These are phyloP conservation scores for Boletus rex-veris DNA, from an alignment of 768 basidiomycete genomes.

Conservation along the genomic window DNA sequence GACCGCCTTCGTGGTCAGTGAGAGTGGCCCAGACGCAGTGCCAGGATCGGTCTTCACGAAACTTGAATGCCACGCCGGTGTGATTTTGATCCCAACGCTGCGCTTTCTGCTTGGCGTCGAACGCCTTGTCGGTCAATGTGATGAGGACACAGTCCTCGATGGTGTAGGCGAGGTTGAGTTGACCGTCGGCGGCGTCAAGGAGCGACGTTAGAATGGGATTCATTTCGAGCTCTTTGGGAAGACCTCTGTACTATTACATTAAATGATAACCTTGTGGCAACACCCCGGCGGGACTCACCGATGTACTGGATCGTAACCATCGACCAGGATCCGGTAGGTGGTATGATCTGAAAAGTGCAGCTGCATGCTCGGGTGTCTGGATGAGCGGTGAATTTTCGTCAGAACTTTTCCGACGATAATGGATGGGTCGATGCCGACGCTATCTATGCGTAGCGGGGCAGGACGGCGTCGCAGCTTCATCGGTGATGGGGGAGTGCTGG, in stretches of 20 bases:
- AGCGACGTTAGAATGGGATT: slow-evolving; percentile 39
- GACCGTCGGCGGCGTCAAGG: slow-evolving; percentile 38
- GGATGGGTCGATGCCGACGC: slow-evolving; percentile 39
- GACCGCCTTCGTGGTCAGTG: slow-evolving; percentile 46
- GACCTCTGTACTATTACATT: slow-evolving; percentile 31
- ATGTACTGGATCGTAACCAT: slow-evolving; percentile 57
- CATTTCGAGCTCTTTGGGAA: slow-evolving; percentile 61
- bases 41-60: slow-evolving; percentile 47
- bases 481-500: slow-evolving; percentile 21
- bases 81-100: slow-evolving; percentile 37
- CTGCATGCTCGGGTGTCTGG: slow-evolving; percentile 45
- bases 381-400: slow-evolving; percentile 38
- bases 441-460: slow-evolving; percentile 31
- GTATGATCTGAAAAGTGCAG: slow-evolving; percentile 45
- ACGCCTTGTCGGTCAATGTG: slow-evolving; percentile 57
- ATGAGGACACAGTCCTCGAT: slow-evolving; percentile 53
- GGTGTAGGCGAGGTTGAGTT: slow-evolving; percentile 35
- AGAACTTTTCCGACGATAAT: slow-evolving; percentile 44
- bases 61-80: slow-evolving; percentile 50
- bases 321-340: slow-evolving; percentile 51
- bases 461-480: slow-evolving; percentile 33
- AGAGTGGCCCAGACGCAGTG: slow-evolving; percentile 66
- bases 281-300: slow-evolving; percentile 24
- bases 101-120: slow-evolving; percentile 36
- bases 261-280: not conserved